These are phyloP conservation scores for Cyclotella cryptica DNA, from an alignment of 108 stramenopile genomes.

Conservation along the genomic window DNA sequence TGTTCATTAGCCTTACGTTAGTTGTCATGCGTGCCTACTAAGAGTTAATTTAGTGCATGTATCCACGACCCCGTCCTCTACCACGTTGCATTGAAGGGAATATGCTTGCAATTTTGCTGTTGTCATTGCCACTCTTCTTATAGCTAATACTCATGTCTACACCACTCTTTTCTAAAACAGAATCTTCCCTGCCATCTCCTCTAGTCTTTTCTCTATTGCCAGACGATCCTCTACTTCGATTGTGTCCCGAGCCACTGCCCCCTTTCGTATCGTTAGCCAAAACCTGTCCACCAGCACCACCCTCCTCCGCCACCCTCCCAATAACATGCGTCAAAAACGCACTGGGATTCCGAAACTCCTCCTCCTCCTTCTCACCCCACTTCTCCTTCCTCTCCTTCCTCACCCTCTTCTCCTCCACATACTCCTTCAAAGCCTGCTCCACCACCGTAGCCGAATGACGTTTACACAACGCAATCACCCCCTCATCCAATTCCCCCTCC, in stretches of 20 bases:
- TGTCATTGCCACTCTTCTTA: neutral
- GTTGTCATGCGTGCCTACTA: neutral
- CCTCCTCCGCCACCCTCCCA: constrained; percentile 80
- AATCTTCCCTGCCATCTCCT: constrained; percentile 40
- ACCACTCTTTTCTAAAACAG: constrained; percentile 55
- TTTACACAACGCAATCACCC: constrained; percentile 81
- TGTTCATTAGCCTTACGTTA: neutral
- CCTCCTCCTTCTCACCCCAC: constrained; percentile 75
- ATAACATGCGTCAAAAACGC: constrained; percentile 80
- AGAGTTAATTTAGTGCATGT: constrained; percentile 25
- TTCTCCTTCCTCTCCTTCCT: constrained; percentile 53
- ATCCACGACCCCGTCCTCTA: constrained; percentile 68
- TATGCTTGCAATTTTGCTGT: constrained; percentile 45
- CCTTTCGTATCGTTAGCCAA: constrained; percentile 15
- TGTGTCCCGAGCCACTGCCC: constrained; percentile 12
- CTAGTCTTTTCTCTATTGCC: constrained; percentile 18
- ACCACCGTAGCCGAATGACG: constrained; percentile 84
- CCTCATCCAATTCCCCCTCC: constrained; percentile 89
- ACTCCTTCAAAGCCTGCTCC: constrained; percentile 73
- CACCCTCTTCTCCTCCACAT: constrained; percentile 74
- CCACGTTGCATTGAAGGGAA: constrained; percentile 72
- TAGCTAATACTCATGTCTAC: constrained; percentile 73
- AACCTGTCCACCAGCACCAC: constrained; percentile 27
- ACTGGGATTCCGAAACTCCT: constrained; percentile 81
- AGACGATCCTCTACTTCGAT: constrained; percentile 16